Evolutionary conservation across 2,329 filamentous ascomycete genomes (phyloP), one percentile per base, ranked within the genome.

Genomic region (Pestalotiopsis sp.): DNA sequence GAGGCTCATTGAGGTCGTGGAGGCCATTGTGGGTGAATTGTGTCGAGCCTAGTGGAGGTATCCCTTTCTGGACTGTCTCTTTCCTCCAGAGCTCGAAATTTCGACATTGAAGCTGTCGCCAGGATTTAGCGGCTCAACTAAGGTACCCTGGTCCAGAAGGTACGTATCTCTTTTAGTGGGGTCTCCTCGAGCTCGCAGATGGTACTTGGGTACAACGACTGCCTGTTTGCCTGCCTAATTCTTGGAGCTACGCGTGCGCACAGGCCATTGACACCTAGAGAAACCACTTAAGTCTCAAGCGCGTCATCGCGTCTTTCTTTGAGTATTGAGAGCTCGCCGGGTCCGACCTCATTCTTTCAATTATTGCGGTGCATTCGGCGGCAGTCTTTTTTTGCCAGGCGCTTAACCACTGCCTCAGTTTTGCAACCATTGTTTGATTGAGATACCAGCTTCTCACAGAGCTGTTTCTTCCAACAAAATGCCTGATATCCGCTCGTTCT

Each of bases 401-500:
- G 12, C 3, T n/a, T 11, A 3, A 23, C 17, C 17, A 52, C 45
- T 52, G 45, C 17, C 17, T 52, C 45, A 20, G 1, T 11, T 23
- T 52, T n/a, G 17, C 45, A 52, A 12, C 3, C 45, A n/a, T 36
- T 62, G 5, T 17, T 41, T 23, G n/a, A 36, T 62, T 36, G 59
- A 62, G 59, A 31, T 62, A 27, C 25, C 23, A 23, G 9, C 17
- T 25, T 45, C 36, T 41, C 12, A 7, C 67, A n/a, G 11, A 23
- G n/a, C 36, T 36, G 17, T 36, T 39, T 36, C 14, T 14, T 3
- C 31, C 14, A 7, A 25, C 31, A 36, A 41, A 71, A 97, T 97
- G 94, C 90, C 94, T 71, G 95, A 98, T 81, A 98, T 98, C 76
- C 88, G 95, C 77, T 94, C 87, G 75, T 98, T 98, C 82, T 98